Conservation (phyloP, 345 rosid genomes). For the Acer yangbiense region DNA sequence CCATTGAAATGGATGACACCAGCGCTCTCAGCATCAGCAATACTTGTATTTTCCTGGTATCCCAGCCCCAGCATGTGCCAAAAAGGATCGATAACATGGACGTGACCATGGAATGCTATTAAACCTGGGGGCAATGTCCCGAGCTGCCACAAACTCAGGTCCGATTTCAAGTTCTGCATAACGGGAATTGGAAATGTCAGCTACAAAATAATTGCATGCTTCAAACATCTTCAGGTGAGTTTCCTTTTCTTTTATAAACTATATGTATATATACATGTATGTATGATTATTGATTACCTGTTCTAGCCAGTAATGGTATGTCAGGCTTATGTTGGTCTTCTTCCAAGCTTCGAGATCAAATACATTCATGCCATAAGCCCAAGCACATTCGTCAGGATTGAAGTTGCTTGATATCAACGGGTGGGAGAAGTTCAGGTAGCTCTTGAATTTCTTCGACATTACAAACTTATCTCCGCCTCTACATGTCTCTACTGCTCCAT, state of each 20-base stretch:
- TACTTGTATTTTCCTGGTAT: constrained; percentile 81
- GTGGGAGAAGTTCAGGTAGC: constrained; percentile 90
- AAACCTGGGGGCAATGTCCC: constrained; percentile 95
- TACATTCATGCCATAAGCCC: constrained; percentile 99
- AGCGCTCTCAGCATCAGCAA: constrained; percentile 62
- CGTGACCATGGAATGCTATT: constrained; percentile 91
- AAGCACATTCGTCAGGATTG: constrained; percentile 82
- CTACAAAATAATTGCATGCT: no score
- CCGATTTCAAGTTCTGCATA: constrained; percentile 89
- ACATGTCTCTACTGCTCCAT: constrained; percentile 95
- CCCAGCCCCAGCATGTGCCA: constrained; percentile 99
- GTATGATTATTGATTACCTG: constrained; percentile 48
- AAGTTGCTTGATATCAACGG: constrained; percentile 65
- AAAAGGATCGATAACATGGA: constrained; percentile 82
- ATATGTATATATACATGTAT: background rate
- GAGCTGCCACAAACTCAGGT: constrained; percentile 94
- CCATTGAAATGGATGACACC: constrained; percentile 96
- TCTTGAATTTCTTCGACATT: constrained; percentile 84
- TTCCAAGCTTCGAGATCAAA: constrained; percentile 94
- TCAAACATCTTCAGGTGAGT: no score
- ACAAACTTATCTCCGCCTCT: constrained; percentile 77
- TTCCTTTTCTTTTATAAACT: background rate
- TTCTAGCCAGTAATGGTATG: constrained; percentile 89
- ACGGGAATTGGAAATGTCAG: background rate
- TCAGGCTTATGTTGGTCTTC: constrained; percentile 79